Percentiles rank a stretch among this genome's conserved stretches.
Evolutionary conservation across 176 grass and related monocot species (phyloP).

Genomic region (Lolium rigidum): DNA sequence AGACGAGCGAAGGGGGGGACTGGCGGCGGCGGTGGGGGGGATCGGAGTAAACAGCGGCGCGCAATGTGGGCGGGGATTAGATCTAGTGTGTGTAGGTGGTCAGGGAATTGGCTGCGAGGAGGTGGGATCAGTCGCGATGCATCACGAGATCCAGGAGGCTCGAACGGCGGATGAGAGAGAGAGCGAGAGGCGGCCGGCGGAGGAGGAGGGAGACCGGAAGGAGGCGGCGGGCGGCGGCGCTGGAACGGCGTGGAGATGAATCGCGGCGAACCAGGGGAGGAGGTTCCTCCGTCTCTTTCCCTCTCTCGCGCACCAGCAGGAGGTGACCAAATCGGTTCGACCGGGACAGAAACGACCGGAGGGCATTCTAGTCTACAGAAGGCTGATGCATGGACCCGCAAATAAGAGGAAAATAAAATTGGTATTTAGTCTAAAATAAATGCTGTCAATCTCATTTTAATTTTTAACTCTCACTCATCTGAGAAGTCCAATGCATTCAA

Average conservation of each 20-base stretch:
- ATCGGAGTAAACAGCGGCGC: constrained; percentile 14
- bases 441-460: too few relatives aligned
- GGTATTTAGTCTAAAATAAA: too few relatives aligned
- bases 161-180: background rate
- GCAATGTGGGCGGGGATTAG: constrained; percentile 44
- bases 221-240: background rate
- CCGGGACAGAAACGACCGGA: constrained; percentile 9
- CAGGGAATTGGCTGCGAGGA: constrained; percentile 10
- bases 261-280: constrained; percentile 7
- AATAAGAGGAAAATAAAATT: background rate
- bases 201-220: too few relatives aligned
- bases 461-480: too few relatives aligned
- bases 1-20: constrained; percentile 29
- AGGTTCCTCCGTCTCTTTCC: background rate
- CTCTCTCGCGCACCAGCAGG: background rate
- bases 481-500: too few relatives aligned
- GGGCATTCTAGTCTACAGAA: background rate
- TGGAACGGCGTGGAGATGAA: background rate
- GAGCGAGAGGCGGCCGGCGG: background rate
- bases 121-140: constrained; percentile 36
- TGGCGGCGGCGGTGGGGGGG: background rate
- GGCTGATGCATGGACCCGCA: background rate
- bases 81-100: constrained; percentile 36
- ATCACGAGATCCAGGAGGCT: constrained; percentile 47
- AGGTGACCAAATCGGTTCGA: background rate